Evolutionary conservation across 1,284 basidiomycete species (phyloP), one percentile per base, ranked within the genome.

Genomic region (Phaffia rhodozyma): DNA sequence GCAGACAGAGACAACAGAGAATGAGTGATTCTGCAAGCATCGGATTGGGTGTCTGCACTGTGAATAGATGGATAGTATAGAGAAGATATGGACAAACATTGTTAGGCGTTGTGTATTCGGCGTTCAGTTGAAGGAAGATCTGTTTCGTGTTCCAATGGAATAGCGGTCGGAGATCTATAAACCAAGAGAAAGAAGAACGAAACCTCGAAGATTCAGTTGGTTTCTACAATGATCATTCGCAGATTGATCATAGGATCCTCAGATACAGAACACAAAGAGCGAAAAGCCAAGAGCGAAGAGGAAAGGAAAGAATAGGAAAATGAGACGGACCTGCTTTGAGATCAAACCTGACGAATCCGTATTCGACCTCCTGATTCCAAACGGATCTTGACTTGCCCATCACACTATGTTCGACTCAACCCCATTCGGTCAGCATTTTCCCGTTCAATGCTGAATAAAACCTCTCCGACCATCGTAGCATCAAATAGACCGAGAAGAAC

Each of bases 101-200:
- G 1, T 60, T 63, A 1, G 55, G 62, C 20, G 66, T 64, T 38
- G 67, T 65, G 62, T 75, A 76, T 5, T 69, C 67, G 1, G 76
- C 76, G 0, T 74, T 75, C 5, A 78, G 69, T 66, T 75, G 73
- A n/a, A 76, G 67, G 67, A 75, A 76, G 23, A 78, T 69, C 66
- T 78, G 76, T 67, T 78, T 78, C 34, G 76, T 77, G 68, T 78
- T 78, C 72, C 75, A 78, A 57, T 73, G 69, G 59, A 78, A 73
- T 21, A 78, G 64, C 1, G 73, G 72, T 16, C 72, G 70, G 11
- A 78, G 70, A 67, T 78, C 75, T 68, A 54, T 3, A 11, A 5
- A 7, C 25, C 13, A 9, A 48, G n/a, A 30, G 25, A 20, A 30
- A n/a, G 50, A 27, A 18, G n/a, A 43, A 29, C 27, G 11, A 18